These are phyloP conservation scores for Cryptococcus maquisensis DNA, from an alignment of 1,284 basidiomycete genomes.

Conservation along the genomic window DNA sequence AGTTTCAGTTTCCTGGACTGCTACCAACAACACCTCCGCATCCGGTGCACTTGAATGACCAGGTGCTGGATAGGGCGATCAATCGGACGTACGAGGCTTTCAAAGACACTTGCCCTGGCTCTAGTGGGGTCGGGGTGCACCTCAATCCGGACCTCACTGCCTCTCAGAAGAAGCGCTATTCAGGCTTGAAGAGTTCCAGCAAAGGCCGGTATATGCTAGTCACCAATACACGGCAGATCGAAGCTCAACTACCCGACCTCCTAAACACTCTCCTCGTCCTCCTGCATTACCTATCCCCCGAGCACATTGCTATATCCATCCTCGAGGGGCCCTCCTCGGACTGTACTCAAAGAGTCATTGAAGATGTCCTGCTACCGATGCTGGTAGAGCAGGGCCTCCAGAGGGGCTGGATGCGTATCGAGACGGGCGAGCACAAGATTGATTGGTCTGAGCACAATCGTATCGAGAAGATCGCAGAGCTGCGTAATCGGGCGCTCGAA, in stretches of 20 bases:
- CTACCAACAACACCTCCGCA: conserved; percentile 16
- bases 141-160: conserved; percentile 27
- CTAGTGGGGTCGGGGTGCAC: conserved; percentile 26
- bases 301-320: conserved; percentile 38
- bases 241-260: conserved; percentile 43
- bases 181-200: conserved; percentile 18
- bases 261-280: conserved; percentile 42
- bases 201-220: conserved; percentile 34
- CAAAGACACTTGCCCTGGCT: conserved; percentile 9
- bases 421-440: conserved; percentile 34
- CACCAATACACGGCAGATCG: conserved; percentile 41
- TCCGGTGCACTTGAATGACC: conserved; percentile 4
- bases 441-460: conserved; percentile 41
- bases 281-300: conserved; percentile 35
- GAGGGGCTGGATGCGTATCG: conserved; percentile 23
- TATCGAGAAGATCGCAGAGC: conserved; percentile 43
- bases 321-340: conserved; percentile 48
- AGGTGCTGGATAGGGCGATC: conserved; percentile 3
- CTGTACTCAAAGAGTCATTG: conserved; percentile 37
- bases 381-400: conserved; percentile 36
- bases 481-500: conserved; percentile 43
- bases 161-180: conserved; percentile 36
- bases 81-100: conserved; percentile 13
- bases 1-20: conserved; percentile 24
- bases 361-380: conserved; percentile 34